Conservation (phyloP, 164 flowering plant genomes). For the Vitis cinerea region DNA sequence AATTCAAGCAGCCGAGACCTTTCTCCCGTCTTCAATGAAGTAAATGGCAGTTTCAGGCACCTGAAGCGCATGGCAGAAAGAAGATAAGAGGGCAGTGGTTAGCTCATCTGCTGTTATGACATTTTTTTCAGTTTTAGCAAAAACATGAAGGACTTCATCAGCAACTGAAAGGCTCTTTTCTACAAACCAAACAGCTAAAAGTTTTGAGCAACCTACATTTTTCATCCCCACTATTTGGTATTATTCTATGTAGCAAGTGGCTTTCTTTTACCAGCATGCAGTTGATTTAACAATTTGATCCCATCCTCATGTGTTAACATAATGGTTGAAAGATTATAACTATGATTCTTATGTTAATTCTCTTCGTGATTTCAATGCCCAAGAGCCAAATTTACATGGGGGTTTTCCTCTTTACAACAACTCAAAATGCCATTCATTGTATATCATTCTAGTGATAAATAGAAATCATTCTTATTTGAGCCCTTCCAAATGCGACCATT, state of each 20-base stretch:
- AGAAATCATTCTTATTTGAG: not conserved
- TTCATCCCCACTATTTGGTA: too few relatives aligned
- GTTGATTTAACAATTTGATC: not conserved
- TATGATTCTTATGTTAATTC: not conserved
- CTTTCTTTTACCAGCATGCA: not conserved
- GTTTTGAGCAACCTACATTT: too few relatives aligned
- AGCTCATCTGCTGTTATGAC: not conserved
- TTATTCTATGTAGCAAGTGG: not conserved
- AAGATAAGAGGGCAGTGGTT: not conserved
- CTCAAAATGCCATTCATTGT: not conserved
- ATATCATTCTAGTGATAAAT: not conserved
- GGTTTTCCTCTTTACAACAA: too few relatives aligned
- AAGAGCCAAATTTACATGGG: too few relatives aligned
- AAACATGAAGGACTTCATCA: not conserved
- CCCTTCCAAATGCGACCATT: not conserved
- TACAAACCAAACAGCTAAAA: too few relatives aligned
- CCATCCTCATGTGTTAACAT: not conserved
- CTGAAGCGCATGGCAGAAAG: slow-evolving; percentile 1
- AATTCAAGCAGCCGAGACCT: slow-evolving; percentile 22
- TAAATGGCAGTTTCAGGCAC: slow-evolving; percentile 26
- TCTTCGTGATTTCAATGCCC: not conserved
- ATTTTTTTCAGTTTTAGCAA: not conserved
- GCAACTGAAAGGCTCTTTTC: not conserved
- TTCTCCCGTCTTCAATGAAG: slow-evolving; percentile 29
- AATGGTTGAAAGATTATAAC: not conserved